A percentile compares a stretch with the other conserved stretches of the same genome.
Evolutionary conservation across 768 basidiomycete species (phyloP).

Genomic region (Holtermannia corniformis): DNA sequence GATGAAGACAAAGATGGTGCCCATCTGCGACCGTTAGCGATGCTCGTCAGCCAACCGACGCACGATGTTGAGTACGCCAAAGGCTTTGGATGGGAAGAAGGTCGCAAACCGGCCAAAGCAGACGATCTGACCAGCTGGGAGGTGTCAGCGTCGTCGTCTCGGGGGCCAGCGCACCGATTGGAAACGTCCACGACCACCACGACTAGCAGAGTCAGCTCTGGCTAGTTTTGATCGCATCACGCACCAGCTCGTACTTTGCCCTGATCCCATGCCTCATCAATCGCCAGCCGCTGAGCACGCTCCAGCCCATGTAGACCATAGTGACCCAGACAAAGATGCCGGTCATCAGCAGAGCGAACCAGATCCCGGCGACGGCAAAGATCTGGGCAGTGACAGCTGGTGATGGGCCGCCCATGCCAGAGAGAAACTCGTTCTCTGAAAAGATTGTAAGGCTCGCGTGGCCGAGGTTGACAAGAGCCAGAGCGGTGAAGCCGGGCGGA

Average conservation of each 20-base stretch:
- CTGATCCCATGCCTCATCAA: not conserved
- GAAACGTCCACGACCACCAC: conserved; percentile 11
- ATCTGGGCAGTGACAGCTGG: not conserved
- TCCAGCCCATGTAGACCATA: not conserved
- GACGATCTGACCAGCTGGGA: conserved; percentile 5
- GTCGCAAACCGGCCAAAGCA: conserved; percentile 6
- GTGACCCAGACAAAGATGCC: conserved; percentile 1
- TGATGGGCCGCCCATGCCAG: not conserved
- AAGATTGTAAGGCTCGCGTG: not conserved
- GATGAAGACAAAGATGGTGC: conserved; percentile 8
- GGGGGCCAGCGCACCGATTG: not conserved
- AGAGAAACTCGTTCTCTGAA: not conserved
- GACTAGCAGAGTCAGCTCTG: conserved; percentile 4
- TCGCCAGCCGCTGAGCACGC: not conserved
- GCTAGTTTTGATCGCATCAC: no score
- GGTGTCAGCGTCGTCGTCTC: not conserved
- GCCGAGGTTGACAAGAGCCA: conserved; percentile 8
- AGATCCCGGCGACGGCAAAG: conserved; percentile 3
- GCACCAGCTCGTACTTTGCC: not conserved
- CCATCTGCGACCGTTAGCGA: conserved; percentile 12
- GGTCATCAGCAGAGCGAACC: conserved; percentile 3
- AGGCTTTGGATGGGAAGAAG: conserved; percentile 5
- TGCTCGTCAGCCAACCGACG: not conserved
- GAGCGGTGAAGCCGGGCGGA: conserved; percentile 11
- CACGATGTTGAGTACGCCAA: conserved; percentile 8